A percentile compares a stretch with the other conserved stretches of the same genome.
phyloP scores from a whole-genome alignment of 2,329 filamentous ascomycete species.

The Ophiostoma montium region DNA sequence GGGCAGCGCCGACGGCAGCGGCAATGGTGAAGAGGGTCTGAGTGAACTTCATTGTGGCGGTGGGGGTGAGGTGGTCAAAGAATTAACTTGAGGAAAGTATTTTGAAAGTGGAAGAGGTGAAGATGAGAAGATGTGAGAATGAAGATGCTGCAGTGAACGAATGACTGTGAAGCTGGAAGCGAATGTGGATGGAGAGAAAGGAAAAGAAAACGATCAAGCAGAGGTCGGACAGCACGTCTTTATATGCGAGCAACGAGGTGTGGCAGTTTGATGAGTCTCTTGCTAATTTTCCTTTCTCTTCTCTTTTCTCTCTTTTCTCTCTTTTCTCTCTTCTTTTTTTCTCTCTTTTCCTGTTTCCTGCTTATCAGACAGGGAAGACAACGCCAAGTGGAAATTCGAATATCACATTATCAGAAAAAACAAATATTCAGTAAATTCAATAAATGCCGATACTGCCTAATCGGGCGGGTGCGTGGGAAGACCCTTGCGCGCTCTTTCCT shows the following conservation, averaged over 20 bases:
- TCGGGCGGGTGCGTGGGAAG: background rate
- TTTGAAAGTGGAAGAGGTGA: background rate
- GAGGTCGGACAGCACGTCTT: background rate
- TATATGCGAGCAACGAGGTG: background rate
- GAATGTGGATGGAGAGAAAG: constrained; percentile 4
- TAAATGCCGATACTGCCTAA: background rate
- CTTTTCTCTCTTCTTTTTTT: background rate
- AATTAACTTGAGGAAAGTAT: background rate
- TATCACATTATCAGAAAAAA: background rate
- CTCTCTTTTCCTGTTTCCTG: background rate
- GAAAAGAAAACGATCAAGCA: background rate
- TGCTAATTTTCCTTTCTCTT: background rate
- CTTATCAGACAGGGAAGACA: background rate
- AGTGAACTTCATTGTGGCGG: constrained; percentile 10
- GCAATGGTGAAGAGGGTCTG: constrained; percentile 7
- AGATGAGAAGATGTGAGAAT: background rate
- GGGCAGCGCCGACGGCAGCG: constrained; percentile 5
- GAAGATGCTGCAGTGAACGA: constrained; percentile 4
- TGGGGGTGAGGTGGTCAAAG: background rate
- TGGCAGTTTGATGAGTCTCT: background rate
- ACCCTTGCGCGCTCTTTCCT: background rate
- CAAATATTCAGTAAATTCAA: background rate
- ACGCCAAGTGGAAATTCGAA: background rate
- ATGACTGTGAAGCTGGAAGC: constrained; percentile 7
- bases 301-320: background rate